phyloP scores from a whole-genome alignment of 176 grass and related monocot species.

The Calamus simplicifolius region DNA sequence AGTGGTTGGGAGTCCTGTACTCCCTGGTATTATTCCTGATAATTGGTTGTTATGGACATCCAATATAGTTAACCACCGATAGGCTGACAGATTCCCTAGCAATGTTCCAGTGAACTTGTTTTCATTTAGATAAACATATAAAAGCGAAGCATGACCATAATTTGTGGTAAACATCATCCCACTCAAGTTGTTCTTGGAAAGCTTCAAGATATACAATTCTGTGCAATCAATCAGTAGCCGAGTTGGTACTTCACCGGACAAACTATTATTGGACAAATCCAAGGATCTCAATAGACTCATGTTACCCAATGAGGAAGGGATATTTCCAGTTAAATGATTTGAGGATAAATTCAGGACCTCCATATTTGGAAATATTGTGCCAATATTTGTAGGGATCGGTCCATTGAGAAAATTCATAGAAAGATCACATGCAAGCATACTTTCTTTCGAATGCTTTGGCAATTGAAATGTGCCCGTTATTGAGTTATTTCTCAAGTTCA shows the following conservation, averaged over 20 bases:
- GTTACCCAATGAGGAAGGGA: slow-evolving; percentile 9
- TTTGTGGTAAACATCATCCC: slow-evolving; percentile 1
- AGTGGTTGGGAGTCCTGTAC: too few species aligned
- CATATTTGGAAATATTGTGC: slow-evolving; percentile 18
- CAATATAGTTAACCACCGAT: too few species aligned
- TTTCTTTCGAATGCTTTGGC: background rate
- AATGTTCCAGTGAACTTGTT: slow-evolving; percentile 8
- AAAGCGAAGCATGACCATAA: background rate
- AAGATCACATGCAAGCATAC: background rate
- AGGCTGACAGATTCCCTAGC: background rate
- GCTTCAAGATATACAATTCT: background rate
- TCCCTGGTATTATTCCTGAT: too few species aligned
- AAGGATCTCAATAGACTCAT: background rate
- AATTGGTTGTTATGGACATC: too few species aligned
- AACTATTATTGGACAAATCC: slow-evolving; percentile 21
- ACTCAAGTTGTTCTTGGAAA: slow-evolving; percentile 5
- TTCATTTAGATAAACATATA: slow-evolving; percentile 2
- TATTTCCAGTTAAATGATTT: slow-evolving; percentile 14
- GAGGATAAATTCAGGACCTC: background rate
- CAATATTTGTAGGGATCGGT: slow-evolving; percentile 13
- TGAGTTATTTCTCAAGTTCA: slow-evolving; percentile 20
- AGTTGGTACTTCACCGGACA: slow-evolving; percentile 10
- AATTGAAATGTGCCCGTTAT: slow-evolving; percentile 11
- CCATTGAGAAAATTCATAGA: slow-evolving; percentile 13
- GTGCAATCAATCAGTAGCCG: slow-evolving; percentile 1